Conservation (phyloP, 495 filamentous ascomycete genomes). For the Diplogelasinospora grovesii region DNA sequence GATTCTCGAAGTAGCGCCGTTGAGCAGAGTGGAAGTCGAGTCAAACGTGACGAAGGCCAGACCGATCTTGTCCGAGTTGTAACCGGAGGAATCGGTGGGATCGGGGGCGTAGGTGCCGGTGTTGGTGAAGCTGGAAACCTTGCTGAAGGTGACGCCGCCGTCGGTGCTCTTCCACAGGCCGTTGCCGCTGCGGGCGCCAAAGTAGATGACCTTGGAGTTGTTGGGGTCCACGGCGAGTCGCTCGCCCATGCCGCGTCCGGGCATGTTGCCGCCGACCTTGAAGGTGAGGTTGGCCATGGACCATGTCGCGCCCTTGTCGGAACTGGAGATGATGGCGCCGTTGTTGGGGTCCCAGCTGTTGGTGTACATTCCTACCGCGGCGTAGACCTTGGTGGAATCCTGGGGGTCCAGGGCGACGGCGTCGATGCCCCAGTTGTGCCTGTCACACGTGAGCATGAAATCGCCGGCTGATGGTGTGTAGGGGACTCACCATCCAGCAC, state of each 20-base stretch:
- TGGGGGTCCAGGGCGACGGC: conserved; percentile 52
- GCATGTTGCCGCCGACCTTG: conserved; percentile 60
- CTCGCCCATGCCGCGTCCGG: conserved; percentile 58
- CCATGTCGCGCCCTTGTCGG: conserved; percentile 47
- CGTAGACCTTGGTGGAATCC: conserved; percentile 48
- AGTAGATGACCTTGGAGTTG: conserved; percentile 49
- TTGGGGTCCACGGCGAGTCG: conserved; percentile 54
- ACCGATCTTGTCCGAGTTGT: conserved; percentile 45
- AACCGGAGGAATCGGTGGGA: conserved; percentile 37
- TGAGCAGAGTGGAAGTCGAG: conserved; percentile 37
- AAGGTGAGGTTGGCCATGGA: conserved; percentile 42
- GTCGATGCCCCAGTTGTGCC: conserved; percentile 50
- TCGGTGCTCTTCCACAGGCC: conserved; percentile 58
- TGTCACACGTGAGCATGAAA: no score
- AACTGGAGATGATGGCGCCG: conserved; percentile 45
- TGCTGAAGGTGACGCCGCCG: conserved; percentile 48
- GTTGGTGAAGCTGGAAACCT: conserved; percentile 52
- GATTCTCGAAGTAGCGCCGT: conserved; percentile 48
- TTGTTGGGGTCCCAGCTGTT: conserved; percentile 53
- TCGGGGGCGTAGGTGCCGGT: conserved; percentile 42
- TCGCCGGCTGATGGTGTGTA: no score
- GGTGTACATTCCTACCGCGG: conserved; percentile 53
- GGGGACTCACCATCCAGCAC: conserved; percentile 39
- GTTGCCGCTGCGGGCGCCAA: conserved; percentile 54
- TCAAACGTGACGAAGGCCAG: conserved; percentile 52